Percentiles rank a stretch among this genome's conserved stretches.
phyloP scores from a whole-genome alignment of 371 early-diverging fungal species.

The Rhizomucor miehei region DNA sequence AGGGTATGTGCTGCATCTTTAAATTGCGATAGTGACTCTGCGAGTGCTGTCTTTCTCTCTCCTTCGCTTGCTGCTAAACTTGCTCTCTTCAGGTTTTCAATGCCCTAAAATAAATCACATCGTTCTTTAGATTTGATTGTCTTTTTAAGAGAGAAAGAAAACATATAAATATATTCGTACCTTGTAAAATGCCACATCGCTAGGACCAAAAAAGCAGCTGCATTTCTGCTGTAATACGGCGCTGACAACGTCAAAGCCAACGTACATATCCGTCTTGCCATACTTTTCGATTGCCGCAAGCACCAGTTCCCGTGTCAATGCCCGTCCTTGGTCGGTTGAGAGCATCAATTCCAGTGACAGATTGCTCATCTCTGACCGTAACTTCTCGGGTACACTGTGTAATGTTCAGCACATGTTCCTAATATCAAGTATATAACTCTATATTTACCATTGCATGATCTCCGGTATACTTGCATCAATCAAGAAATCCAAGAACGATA shows the following conservation, averaged over 20 bases:
- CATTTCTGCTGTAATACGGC: conserved; percentile 63
- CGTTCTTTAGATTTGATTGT: not conserved
- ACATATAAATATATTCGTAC: conserved; percentile 33
- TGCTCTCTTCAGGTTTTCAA: conserved; percentile 59
- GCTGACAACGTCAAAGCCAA: conserved; percentile 41
- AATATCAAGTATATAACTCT: not conserved
- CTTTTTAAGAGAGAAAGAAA: too few relatives aligned
- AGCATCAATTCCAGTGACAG: conserved; percentile 64
- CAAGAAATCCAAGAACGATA: conserved; percentile 71
- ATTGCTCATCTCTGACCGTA: conserved; percentile 36
- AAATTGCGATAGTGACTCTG: conserved; percentile 61
- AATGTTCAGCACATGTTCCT: too few relatives aligned
- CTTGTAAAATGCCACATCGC: conserved; percentile 76
- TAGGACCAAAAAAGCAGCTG: conserved; percentile 66
- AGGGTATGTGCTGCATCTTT: conserved; percentile 35
- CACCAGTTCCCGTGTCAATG: conserved; percentile 65
- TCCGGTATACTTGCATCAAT: conserved; percentile 64
- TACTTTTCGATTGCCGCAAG: conserved; percentile 70
- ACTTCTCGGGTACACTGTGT: conserved; percentile 28
- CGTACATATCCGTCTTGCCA: conserved; percentile 25
- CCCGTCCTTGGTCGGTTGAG: conserved; percentile 58
- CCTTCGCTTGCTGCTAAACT: conserved; percentile 36
- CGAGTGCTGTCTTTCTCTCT: conserved; percentile 46
- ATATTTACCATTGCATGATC: conserved; percentile 50
- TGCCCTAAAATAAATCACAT: conserved; percentile 28